Base-by-base conservation (phyloP, 2,329 filamentous ascomycete genomes). In the Ceratocystis papillata region DNA sequence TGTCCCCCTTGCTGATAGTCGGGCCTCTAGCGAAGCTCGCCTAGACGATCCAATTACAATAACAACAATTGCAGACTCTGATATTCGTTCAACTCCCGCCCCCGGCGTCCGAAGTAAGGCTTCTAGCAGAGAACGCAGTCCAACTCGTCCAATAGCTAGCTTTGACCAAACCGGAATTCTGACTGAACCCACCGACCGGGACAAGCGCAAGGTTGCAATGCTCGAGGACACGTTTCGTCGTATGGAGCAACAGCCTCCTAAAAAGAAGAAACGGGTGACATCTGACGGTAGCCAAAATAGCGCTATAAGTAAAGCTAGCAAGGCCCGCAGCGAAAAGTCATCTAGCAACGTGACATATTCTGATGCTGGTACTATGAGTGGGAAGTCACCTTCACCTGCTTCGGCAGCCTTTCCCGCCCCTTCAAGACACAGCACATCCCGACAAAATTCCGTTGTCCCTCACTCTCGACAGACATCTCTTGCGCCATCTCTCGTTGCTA, bases 191-290 rank as follows among this genome's bases (percentile, higher is more conserved):
- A 86, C 85, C 0, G 84, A 87, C 69, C 80, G 85, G 37, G 85
- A 87, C 68, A 87, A 87, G 74, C 78, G 85, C 45, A 87, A 87
- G 70, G 80, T 87, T 10, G 81, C 83, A 22, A 84, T 84, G 80
- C 79, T 86, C 0, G 85, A 87, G 69, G 83, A 86, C 67, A 78
- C 82, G 1, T 83, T 87, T 72, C 79, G 83, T 65, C 83, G 79
- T 25, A 83, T 85, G 80, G 84, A 83, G 70, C 81, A 81, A 71
- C 80, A 79, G 67, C 81, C 76, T 46, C 76, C 81, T 1, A 77
- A 78, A 0, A 79, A 80, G 37, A 87, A 87, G 73, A 85, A 86
- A 76, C 87, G 87, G 72, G 79, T 83, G 6, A 74, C 76, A 1
- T 86, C 84, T 0, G 84, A 86, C 69, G 82, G 82, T 1, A 62